Evolutionary conservation across 2,329 filamentous ascomycete genomes (phyloP).

Genomic region (Waltergamsia citrina): DNA sequence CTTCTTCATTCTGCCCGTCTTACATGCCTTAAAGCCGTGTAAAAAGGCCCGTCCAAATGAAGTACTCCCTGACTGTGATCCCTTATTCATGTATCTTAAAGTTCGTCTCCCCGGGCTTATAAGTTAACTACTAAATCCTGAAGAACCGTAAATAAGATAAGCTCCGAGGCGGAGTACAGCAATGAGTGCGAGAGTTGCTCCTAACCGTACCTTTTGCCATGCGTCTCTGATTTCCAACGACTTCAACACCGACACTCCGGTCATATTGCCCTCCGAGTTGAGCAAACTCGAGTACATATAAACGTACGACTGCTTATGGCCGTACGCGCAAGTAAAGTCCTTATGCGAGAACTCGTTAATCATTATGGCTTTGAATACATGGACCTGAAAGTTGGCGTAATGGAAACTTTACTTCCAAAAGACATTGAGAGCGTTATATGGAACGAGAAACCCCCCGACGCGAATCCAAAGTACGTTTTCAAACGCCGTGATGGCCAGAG

Average conservation of each 20-base stretch:
- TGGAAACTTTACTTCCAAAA: slow-evolving; percentile 86
- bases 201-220: no score
- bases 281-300: slow-evolving; percentile 65
- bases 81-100: no score
- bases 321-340: slow-evolving; percentile 47
- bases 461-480: slow-evolving; percentile 88
- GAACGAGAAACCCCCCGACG: slow-evolving; percentile 74
- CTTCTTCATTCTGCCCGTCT: no score
- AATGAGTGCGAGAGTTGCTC: no score
- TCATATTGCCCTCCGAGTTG: slow-evolving; percentile 56
- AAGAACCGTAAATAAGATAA: no score
- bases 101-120: no score
- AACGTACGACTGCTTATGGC: slow-evolving; percentile 33
- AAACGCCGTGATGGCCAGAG: slow-evolving; percentile 72
- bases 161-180: no score
- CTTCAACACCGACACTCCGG: slow-evolving; percentile 59
- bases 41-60: no score
- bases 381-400: slow-evolving; percentile 80
- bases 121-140: no score
- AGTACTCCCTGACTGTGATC: no score
- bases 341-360: slow-evolving; percentile 70
- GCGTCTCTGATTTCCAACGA: slow-evolving; percentile 68
- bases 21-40: no score
- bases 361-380: slow-evolving; percentile 91
- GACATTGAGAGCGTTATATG: slow-evolving; percentile 60